A percentile compares a stretch with the other conserved stretches of the same genome.
phyloP scores from a whole-genome alignment of 2,329 filamentous ascomycete genomes.

The Calonectria pteridis region DNA sequence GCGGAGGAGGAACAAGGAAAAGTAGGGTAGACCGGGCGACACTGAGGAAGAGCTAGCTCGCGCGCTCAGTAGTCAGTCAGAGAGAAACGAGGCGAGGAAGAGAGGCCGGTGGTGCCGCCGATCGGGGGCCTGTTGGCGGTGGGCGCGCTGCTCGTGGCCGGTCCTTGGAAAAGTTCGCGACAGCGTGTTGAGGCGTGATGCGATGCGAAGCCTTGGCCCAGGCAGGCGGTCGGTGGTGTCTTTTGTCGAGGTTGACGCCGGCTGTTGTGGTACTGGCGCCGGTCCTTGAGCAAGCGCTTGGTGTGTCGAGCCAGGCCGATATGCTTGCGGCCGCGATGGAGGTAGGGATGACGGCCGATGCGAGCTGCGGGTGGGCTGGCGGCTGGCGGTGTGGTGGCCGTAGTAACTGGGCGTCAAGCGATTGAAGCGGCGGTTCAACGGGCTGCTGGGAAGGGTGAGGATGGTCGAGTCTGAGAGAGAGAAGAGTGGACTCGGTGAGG shows the following conservation, averaged over 20 bases:
- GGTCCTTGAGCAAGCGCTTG: constrained; percentile 29
- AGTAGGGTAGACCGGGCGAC: constrained; percentile 38
- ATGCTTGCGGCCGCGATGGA: constrained; percentile 45
- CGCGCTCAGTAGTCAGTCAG: constrained; percentile 29
- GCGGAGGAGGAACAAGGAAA: constrained; percentile 45
- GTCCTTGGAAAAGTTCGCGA: constrained; percentile 32
- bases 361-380: constrained; percentile 44
- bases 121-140: constrained; percentile 23
- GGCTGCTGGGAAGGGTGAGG: constrained; percentile 48
- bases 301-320: constrained; percentile 39
- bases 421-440: constrained; percentile 45
- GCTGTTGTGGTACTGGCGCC: constrained; percentile 42
- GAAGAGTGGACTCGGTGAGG: constrained; percentile 57
- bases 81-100: constrained; percentile 17
- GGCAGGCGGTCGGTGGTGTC: constrained; percentile 24
- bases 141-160: constrained; percentile 38
- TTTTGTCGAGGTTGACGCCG: constrained; percentile 30
- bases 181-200: constrained; percentile 32
- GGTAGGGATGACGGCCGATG: constrained; percentile 46
- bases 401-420: constrained; percentile 46
- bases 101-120: constrained; percentile 21
- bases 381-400: constrained; percentile 47
- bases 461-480: constrained; percentile 52
- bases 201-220: constrained; percentile 35
- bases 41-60: constrained; percentile 12